Percentiles rank a stretch among this genome's conserved stretches.
Evolutionary conservation across 305 asterid genomes (phyloP).

Genomic region (Vinca major): DNA sequence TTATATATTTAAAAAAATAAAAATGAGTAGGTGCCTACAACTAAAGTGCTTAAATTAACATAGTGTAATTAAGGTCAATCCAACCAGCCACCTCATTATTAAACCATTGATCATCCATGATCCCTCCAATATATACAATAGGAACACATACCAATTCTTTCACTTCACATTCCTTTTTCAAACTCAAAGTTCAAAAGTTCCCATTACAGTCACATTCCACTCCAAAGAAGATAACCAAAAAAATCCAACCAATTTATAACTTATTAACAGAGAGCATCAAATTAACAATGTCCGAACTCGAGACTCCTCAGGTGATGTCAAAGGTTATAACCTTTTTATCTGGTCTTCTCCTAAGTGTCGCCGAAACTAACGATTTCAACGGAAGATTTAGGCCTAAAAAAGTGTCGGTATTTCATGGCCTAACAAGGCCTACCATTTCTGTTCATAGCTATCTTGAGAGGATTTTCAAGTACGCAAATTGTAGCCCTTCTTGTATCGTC

Average conservation of each 20-base stretch:
- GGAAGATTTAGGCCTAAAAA: slow-evolving; percentile 12
- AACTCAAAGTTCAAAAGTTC: neutral
- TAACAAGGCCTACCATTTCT: slow-evolving; percentile 40
- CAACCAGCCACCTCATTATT: neutral
- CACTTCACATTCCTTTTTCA: slow-evolving; percentile 6
- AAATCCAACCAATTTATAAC: neutral
- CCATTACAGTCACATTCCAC: neutral
- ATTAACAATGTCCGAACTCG: slow-evolving; percentile 33
- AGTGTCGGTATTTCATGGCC: slow-evolving; percentile 42
- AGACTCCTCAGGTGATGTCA: slow-evolving; percentile 26
- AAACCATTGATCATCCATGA: neutral
- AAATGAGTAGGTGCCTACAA: too few species aligned
- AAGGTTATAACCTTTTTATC: slow-evolving; percentile 31
- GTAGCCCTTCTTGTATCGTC: slow-evolving; percentile 48
- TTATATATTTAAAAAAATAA: too few species aligned
- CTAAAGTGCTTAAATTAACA: too few species aligned
- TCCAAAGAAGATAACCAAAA: neutral
- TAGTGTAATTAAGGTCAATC: neutral
- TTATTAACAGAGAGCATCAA: neutral
- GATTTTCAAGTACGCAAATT: slow-evolving; percentile 52
- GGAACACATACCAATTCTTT: neutral
- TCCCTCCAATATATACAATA: neutral
- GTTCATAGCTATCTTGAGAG: slow-evolving; percentile 43
- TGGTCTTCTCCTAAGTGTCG: slow-evolving; percentile 28
- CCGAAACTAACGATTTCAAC: slow-evolving; percentile 35